Percentiles rank a stretch among this genome's conserved stretches.
Conservation (phyloP, 176 grass and related monocot genomes). For the Rhynchospora tenuis region DNA sequence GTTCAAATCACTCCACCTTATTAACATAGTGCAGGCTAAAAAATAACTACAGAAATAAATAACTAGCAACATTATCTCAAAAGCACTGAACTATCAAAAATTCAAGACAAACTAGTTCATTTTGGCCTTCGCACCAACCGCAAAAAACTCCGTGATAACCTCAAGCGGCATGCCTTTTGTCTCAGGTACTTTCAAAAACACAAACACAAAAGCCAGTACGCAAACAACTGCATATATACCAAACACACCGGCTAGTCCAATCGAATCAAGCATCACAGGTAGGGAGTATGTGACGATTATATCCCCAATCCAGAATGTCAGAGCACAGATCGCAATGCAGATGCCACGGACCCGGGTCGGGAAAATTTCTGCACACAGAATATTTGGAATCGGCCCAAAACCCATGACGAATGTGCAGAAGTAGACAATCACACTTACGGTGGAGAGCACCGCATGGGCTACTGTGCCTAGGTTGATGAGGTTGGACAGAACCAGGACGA, state of each 20-base stretch:
- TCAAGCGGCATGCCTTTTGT: slow-evolving; percentile 93
- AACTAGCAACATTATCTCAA: not conserved
- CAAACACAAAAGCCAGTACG: slow-evolving; percentile 54
- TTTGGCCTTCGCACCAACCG: slow-evolving; percentile 45
- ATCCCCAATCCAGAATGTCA: slow-evolving; percentile 71
- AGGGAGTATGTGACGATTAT: slow-evolving; percentile 81
- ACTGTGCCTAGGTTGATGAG: slow-evolving; percentile 47
- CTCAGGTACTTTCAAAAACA: slow-evolving; percentile 80
- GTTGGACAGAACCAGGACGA: slow-evolving; percentile 69
- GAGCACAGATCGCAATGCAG: slow-evolving; percentile 77
- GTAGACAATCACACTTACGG: slow-evolving; percentile 66
- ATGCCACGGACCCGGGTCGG: slow-evolving; percentile 73
- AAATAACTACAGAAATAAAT: slow-evolving; percentile 6
- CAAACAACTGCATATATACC: slow-evolving; percentile 78
- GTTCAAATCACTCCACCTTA: not conserved
- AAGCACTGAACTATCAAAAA: slow-evolving; percentile 5
- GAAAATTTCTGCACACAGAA: slow-evolving; percentile 86
- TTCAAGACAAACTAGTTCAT: slow-evolving; percentile 11
- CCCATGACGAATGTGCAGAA: slow-evolving; percentile 94
- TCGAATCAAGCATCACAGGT: slow-evolving; percentile 66
- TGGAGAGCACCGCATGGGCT: slow-evolving; percentile 61
- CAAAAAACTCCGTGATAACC: slow-evolving; percentile 84
- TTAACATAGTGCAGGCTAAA: not conserved
- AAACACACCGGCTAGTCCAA: slow-evolving; percentile 81
- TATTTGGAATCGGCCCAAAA: slow-evolving; percentile 83